Conservation (phyloP, 768 basidiomycete genomes). For the Scleroderma citrinum region DNA sequence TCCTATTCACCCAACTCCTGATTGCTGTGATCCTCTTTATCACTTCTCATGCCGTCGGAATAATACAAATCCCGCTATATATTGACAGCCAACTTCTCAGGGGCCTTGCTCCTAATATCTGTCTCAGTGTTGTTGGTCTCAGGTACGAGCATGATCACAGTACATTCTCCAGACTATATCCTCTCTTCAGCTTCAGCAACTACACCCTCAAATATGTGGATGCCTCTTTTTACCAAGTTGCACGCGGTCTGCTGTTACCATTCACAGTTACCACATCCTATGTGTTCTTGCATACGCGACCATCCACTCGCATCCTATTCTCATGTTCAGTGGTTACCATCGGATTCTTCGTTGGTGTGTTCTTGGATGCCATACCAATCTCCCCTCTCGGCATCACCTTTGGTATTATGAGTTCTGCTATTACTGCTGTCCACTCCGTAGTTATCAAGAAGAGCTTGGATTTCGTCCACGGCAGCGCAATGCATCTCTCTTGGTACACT, state of each 20-base stretch:
- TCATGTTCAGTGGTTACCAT: conserved; percentile 78
- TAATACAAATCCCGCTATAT: conserved; percentile 62
- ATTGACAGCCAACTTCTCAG: conserved; percentile 62
- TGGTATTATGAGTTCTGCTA: conserved; percentile 79
- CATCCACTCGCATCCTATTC: conserved; percentile 66
- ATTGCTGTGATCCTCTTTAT: conserved; percentile 78
- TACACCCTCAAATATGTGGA: conserved; percentile 92
- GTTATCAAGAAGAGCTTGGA: conserved; percentile 85
- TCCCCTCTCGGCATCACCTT: conserved; percentile 65
- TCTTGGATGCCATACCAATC: conserved; percentile 63
- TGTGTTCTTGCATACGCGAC: conserved; percentile 67
- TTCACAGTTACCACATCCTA: conserved; percentile 90
- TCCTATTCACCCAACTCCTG: conserved; percentile 72
- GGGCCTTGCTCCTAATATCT: conserved; percentile 70
- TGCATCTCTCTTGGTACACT: conserved; percentile 87
- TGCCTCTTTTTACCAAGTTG: conserved; percentile 93
- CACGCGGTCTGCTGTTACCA: conserved; percentile 88
- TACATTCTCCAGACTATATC: background rate
- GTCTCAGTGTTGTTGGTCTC: conserved; percentile 75
- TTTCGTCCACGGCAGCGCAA: conserved; percentile 77
- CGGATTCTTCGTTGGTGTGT: conserved; percentile 89
- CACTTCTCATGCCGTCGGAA: conserved; percentile 49
- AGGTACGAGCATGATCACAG: conserved; percentile 44
- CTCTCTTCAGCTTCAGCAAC: conserved; percentile 70
- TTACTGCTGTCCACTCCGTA: conserved; percentile 87